Percentiles rank a stretch among this genome's conserved stretches.
Conservation (phyloP, 352 stramenopile genomes). For the Phytopythium aichiense region DNA sequence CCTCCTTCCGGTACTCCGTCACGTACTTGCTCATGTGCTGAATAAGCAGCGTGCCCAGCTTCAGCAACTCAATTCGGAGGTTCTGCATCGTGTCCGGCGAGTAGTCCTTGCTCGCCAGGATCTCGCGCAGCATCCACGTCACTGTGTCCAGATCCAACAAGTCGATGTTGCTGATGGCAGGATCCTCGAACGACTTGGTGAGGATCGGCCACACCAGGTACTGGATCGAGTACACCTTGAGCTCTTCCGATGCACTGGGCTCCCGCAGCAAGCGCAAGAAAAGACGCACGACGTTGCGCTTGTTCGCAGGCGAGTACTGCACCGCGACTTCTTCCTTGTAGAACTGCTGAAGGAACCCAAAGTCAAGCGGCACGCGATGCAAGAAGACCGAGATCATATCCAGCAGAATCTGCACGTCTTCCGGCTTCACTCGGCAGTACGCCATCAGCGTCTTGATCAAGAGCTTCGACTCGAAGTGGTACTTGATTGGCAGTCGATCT, state of each 20-base stretch:
- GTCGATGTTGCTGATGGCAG: conserved; percentile 66
- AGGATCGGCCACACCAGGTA: conserved; percentile 94
- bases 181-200: conserved; percentile 81
- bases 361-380: conserved; percentile 92
- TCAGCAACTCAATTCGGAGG: conserved; percentile 90
- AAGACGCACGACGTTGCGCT: conserved; percentile 84
- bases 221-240: conserved; percentile 93
- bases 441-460: conserved; percentile 94
- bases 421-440: conserved; percentile 90
- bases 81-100: conserved; percentile 66
- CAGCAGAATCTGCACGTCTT: conserved; percentile 95
- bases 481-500: conserved; percentile 85
- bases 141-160: conserved; percentile 86
- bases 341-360: conserved; percentile 92
- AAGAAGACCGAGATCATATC: conserved; percentile 95
- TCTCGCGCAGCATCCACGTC: conserved; percentile 87
- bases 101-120: conserved; percentile 82
- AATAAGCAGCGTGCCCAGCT: conserved; percentile 95
- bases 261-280: conserved; percentile 88
- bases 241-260: conserved; percentile 61
- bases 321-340: conserved; percentile 81
- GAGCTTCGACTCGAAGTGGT: conserved; percentile 94
- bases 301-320: conserved; percentile 59
- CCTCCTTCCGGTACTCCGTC: conserved; percentile 92
- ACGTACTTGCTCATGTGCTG: conserved; percentile 94